Evolutionary conservation across 1,284 basidiomycete genomes (phyloP).

Genomic region (Sphagnurus paluster): DNA sequence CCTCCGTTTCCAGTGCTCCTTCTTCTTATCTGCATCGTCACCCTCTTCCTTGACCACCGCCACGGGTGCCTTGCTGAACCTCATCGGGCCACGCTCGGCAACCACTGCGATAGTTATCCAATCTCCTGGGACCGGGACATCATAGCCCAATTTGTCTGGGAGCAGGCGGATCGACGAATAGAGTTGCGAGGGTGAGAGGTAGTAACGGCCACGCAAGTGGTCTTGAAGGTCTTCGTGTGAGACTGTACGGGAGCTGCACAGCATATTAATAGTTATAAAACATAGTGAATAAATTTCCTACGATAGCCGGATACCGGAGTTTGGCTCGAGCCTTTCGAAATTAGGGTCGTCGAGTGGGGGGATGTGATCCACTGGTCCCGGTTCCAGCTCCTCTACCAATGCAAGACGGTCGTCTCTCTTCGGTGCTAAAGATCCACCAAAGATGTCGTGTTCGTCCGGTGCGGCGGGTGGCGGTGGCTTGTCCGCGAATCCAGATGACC

Average conservation of each 20-base stretch:
- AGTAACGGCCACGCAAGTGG: conserved; percentile 84
- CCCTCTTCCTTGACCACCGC: conserved; percentile 50
- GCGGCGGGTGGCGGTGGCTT: conserved; percentile 23
- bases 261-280: conserved; percentile 6
- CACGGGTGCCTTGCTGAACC: conserved; percentile 65
- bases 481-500: conserved; percentile 48
- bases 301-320: conserved; percentile 85
- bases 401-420: conserved; percentile 67
- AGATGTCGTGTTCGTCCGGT: conserved; percentile 1
- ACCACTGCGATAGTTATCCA: conserved; percentile 91
- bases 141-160: conserved; percentile 80
- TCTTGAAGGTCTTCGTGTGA: conserved; percentile 79
- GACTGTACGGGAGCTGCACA: conserved; percentile 66
- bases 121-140: conserved; percentile 89
- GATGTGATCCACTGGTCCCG: conserved; percentile 75
- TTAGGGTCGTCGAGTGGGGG: conserved; percentile 66
- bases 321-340: conserved; percentile 81
- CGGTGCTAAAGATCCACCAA: conserved; percentile 18
- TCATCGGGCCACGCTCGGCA: conserved; percentile 79
- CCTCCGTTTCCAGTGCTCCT: conserved; percentile 35
- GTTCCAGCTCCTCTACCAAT: conserved; percentile 71
- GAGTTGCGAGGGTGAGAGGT: conserved; percentile 82
- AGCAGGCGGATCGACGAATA: conserved; percentile 84
- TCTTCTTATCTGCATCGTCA: conserved; percentile 27
- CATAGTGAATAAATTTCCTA: conserved; percentile 40